Conservation (phyloP, 108 stramenopile genomes). For the Pseudonitzschia pungens region DNA sequence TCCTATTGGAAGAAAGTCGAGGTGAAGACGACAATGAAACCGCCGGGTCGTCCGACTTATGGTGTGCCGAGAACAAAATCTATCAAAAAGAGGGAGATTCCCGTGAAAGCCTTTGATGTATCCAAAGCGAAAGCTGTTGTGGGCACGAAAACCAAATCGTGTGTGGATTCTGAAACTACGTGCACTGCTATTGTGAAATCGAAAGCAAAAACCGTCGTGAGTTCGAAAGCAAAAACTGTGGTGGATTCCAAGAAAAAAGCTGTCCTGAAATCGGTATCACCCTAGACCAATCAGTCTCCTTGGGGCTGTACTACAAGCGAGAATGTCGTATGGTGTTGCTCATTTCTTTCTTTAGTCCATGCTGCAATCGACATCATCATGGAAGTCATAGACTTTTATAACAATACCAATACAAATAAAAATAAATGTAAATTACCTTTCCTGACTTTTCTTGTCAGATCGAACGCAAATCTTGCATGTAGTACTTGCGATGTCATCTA, state of each 20-base stretch:
- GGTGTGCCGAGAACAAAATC: slow-evolving; percentile 10
- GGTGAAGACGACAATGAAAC: not conserved
- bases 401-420: too few species aligned
- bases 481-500: too few species aligned
- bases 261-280: not conserved
- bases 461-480: too few species aligned
- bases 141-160: not conserved
- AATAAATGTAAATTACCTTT: too few species aligned
- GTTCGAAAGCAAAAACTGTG: not conserved
- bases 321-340: too few species aligned
- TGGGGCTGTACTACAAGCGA: too few species aligned
- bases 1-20: slow-evolving; percentile 21
- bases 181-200: not conserved
- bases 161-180: not conserved
- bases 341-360: too few species aligned
- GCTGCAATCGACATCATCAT: too few species aligned
- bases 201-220: not conserved
- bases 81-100: not conserved
- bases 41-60: not conserved
- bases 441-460: too few species aligned
- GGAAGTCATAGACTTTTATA: too few species aligned
- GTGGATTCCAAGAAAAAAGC: not conserved
- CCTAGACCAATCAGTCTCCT: not conserved
- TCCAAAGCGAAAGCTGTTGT: not conserved
- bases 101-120: not conserved